Evolutionary conservation across 2,329 filamentous ascomycete species (phyloP), one percentile per base, ranked within the genome.

Genomic region (Aspergillus pseudoglaucus): DNA sequence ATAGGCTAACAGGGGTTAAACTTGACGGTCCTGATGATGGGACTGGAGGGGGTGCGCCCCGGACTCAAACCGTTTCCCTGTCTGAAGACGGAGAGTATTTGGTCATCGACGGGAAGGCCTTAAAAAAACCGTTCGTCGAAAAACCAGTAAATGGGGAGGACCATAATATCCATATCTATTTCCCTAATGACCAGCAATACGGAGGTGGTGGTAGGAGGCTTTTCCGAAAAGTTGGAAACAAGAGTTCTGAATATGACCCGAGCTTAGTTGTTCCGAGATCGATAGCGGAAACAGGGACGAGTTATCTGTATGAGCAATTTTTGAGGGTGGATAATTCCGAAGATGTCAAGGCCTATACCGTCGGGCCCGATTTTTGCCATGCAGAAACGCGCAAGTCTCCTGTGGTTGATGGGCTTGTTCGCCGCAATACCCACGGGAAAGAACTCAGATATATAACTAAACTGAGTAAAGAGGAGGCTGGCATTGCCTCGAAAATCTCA

Each of bases 121-220:
- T 98, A 41, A 85, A 80, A 58, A 98, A 98, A 64, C 93, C 93
- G 0, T 98, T 98, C 63, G 93, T 98, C 33, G 93, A 98, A 66
- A 98, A 98, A 67, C 93, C 93, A 0, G 90, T 90, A n/a, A 96
- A 88, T 62, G 93, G 93, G 30, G 93, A 98, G 70, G 91, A 98
- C 62, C 93, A 98, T 72, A 98, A 98, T 66, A 95, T 98, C 59
- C 87, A 95, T 70, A 96, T 98, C 47, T 98, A 97, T 71, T 97
- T 94, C 62, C 88, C 91, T 18, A 87, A 84, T 53, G 67, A 69
- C 51, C 65, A 73, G 49, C 86, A 88, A 38, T 81, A 87, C 42
- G 90, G 90, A 3, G 90, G 91, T 42, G 93, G 93, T 50, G 94
- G 90, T 22, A 81, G 94, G 49, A 88, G 91, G 57, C 79, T 98